These are phyloP conservation scores for Crithidia acanthocephali DNA, from an alignment of 208 protist species.

Conservation along the genomic window DNA sequence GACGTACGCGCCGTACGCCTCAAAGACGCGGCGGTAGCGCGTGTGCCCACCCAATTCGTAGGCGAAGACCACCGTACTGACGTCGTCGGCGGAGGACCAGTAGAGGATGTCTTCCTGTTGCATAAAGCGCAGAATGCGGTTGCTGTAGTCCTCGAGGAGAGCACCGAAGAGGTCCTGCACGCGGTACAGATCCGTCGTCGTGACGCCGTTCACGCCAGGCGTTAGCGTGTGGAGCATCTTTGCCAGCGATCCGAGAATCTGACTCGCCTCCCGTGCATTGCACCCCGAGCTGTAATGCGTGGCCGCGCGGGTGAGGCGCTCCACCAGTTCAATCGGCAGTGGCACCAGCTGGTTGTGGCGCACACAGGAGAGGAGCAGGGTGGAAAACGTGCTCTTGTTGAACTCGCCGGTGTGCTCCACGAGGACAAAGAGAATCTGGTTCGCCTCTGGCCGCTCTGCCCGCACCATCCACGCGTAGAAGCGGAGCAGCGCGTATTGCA, in stretches of 20 bases:
- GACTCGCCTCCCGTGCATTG: slow-evolving; percentile 50
- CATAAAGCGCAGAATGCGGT: slow-evolving; percentile 61
- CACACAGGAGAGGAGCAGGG: slow-evolving; percentile 53
- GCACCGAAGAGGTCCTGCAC: slow-evolving; percentile 62
- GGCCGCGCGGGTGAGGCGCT: slow-evolving; percentile 47
- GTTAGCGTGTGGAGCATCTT: slow-evolving; percentile 54
- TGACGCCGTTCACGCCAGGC: slow-evolving; percentile 44
- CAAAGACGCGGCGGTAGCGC: slow-evolving; percentile 69
- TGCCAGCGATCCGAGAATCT: slow-evolving; percentile 60
- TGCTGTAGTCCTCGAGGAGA: slow-evolving; percentile 72
- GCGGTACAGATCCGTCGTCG: slow-evolving; percentile 39
- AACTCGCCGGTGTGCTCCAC: slow-evolving; percentile 64
- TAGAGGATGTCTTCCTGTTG: slow-evolving; percentile 48
- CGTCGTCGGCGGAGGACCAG: slow-evolving; percentile 57
- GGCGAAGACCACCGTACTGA: slow-evolving; percentile 74
- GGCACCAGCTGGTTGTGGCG: slow-evolving; percentile 66
- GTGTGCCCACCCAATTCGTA: slow-evolving; percentile 79
- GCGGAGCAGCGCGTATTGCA: slow-evolving; percentile 59
- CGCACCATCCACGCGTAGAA: slow-evolving; percentile 86
- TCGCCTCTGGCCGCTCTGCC: slow-evolving; percentile 55
- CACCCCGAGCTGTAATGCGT: slow-evolving; percentile 50
- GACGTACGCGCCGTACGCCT: slow-evolving; percentile 63
- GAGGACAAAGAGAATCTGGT: slow-evolving; percentile 61
- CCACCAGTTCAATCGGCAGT: slow-evolving; percentile 59
- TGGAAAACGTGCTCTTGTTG: slow-evolving; percentile 48